Evolutionary conservation across 2,329 filamentous ascomycete genomes (phyloP).

Genomic region (Sordariomycetes sp.): DNA sequence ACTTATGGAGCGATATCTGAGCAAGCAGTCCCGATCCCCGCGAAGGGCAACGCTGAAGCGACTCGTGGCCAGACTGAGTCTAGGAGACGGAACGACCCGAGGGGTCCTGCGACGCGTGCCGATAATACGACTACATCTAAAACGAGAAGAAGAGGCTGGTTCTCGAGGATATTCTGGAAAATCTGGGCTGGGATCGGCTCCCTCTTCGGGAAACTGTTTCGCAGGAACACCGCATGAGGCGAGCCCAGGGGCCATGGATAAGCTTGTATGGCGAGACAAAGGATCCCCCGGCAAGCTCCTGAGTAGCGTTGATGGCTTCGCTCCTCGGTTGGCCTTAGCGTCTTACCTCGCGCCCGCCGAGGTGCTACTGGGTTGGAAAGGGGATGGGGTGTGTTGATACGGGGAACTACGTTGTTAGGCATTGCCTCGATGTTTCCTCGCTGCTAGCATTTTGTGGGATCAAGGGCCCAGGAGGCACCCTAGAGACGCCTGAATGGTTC

Average conservation of each 20-base stretch:
- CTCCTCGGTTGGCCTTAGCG: too few species aligned
- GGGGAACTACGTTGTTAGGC: background rate
- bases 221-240: background rate
- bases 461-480: background rate
- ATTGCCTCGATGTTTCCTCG: background rate
- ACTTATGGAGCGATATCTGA: background rate
- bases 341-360: too few species aligned
- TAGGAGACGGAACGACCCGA: background rate
- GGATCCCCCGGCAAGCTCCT: too few species aligned
- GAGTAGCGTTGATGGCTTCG: too few species aligned
- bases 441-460: background rate
- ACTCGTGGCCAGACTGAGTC: background rate
- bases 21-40: background rate
- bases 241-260: background rate
- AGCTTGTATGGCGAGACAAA: background rate
- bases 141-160: background rate
- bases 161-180: background rate
- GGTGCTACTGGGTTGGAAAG: too few species aligned
- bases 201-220: background rate
- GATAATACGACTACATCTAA: background rate
- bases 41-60: background rate
- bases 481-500: too few species aligned
- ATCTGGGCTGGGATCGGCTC: constrained; percentile 1
- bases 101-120: background rate
- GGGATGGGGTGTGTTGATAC: background rate